Evolutionary conservation across 805 yeast genomes (phyloP).

Genomic region (Candida manassasensis): DNA sequence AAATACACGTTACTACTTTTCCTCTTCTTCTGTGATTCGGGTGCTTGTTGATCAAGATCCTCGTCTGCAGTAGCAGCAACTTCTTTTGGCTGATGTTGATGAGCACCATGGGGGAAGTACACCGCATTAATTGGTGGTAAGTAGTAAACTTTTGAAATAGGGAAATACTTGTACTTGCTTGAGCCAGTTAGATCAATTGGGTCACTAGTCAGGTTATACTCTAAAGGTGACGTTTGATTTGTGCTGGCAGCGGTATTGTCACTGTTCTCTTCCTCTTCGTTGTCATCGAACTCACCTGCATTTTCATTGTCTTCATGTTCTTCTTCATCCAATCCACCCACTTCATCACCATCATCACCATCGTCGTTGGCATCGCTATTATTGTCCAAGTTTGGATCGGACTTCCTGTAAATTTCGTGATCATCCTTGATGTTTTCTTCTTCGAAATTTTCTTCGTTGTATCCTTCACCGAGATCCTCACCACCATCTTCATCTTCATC

Average conservation of each 20-base stretch:
- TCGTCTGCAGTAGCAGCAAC: not conserved
- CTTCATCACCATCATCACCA: constrained; percentile 5
- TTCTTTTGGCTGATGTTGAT: constrained; percentile 24
- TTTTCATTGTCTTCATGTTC: constrained; percentile 10
- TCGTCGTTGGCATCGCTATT: not conserved
- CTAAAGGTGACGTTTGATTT: constrained; percentile 10
- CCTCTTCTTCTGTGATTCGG: constrained; percentile 3
- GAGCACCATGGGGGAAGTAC: constrained; percentile 52
- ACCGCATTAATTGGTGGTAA: constrained; percentile 53
- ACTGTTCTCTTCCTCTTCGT: constrained; percentile 10
- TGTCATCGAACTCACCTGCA: constrained; percentile 3
- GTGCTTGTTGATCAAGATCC: constrained; percentile 2
- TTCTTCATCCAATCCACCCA: constrained; percentile 5
- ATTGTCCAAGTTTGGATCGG: not conserved
- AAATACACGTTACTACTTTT: constrained; percentile 5
- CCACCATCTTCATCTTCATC: constrained; percentile 2
- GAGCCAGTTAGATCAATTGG: constrained; percentile 10
- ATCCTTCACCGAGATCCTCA: constrained; percentile 5
- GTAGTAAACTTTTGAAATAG: constrained; percentile 47
- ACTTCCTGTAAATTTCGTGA: not conserved
- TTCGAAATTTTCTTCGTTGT: constrained; percentile 6
- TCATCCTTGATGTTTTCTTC: constrained; percentile 3
- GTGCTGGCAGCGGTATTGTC: constrained; percentile 5
- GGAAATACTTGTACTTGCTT: constrained; percentile 43
- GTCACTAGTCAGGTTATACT: constrained; percentile 9